phyloP scores from a whole-genome alignment of 176 grass and related monocot species.

The Oryza meridionalis region DNA sequence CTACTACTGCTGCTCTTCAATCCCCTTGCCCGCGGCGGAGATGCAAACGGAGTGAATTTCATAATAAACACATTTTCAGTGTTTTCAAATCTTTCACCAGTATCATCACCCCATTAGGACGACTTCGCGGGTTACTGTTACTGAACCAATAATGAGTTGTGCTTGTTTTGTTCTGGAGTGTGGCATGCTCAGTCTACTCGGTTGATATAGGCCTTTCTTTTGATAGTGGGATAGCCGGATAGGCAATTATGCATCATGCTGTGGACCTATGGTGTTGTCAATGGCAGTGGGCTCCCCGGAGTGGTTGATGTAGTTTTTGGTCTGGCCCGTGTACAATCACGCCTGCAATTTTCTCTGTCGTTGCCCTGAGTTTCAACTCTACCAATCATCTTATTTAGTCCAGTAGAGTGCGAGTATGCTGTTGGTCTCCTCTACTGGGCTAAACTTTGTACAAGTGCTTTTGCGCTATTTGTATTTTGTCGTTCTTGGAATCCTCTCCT shows the following conservation, averaged over 20 bases:
- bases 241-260: not conserved
- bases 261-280: not conserved
- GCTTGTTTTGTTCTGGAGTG: not conserved
- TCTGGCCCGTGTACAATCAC: not conserved
- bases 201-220: not conserved
- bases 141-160: not conserved
- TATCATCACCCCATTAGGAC: not conserved
- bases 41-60: constrained; percentile 6
- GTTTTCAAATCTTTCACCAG: not conserved
- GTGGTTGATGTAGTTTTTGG: not conserved
- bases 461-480: no score
- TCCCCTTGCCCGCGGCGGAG: constrained; percentile 50
- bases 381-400: not conserved
- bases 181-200: not conserved
- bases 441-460: not conserved
- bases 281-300: not conserved
- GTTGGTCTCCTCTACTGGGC: not conserved
- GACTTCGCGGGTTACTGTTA: not conserved
- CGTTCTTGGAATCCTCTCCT: not conserved
- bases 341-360: not conserved
- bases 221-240: not conserved
- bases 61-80: not conserved
- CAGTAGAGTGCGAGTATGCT: not conserved
- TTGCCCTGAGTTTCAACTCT: not conserved
- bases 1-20: constrained; percentile 82